Evolutionary conservation across 768 basidiomycete species (phyloP).

Genomic region (Cystobasidium ongulense): DNA sequence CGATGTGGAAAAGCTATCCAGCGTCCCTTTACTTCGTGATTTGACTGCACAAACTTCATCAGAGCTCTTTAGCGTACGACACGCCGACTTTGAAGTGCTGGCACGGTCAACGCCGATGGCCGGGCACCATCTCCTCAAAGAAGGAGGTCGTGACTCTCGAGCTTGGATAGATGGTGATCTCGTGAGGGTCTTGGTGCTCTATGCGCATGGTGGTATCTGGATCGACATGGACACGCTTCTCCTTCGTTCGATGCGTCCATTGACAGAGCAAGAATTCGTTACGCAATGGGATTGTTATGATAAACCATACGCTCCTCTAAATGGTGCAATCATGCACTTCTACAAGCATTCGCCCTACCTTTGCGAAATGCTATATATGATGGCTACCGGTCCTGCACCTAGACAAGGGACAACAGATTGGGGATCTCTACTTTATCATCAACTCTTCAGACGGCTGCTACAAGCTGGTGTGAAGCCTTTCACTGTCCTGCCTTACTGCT

Average conservation of each 20-base stretch:
- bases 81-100: slow-evolving; percentile 60
- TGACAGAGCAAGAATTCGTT: slow-evolving; percentile 89
- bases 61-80: slow-evolving; percentile 57
- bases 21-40: slow-evolving; percentile 46
- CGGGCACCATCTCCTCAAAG: slow-evolving; percentile 55
- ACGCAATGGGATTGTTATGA: slow-evolving; percentile 99
- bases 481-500: slow-evolving; percentile 88
- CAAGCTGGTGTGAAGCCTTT: slow-evolving; percentile 68
- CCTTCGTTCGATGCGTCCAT: slow-evolving; percentile 73
- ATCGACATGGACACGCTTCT: slow-evolving; percentile 94
- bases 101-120: slow-evolving; percentile 71
- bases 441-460: slow-evolving; percentile 77
- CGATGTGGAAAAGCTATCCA: slow-evolving; percentile 54
- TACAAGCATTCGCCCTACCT: slow-evolving; percentile 83
- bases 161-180: slow-evolving; percentile 96
- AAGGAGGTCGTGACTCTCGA: slow-evolving; percentile 57
- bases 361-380: slow-evolving; percentile 90
- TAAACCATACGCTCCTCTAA: slow-evolving; percentile 67
- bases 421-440: slow-evolving; percentile 84
- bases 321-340: slow-evolving; percentile 94
- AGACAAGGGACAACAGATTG: slow-evolving; percentile 81
- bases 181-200: slow-evolving; percentile 74
- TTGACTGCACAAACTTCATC: slow-evolving; percentile 62
- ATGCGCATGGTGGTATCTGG: slow-evolving; percentile 90
- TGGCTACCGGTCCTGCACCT: slow-evolving; percentile 58